Evolutionary conservation across 768 basidiomycete species (phyloP), one percentile per base, ranked within the genome.

Genomic region (Saitozyma sp.): DNA sequence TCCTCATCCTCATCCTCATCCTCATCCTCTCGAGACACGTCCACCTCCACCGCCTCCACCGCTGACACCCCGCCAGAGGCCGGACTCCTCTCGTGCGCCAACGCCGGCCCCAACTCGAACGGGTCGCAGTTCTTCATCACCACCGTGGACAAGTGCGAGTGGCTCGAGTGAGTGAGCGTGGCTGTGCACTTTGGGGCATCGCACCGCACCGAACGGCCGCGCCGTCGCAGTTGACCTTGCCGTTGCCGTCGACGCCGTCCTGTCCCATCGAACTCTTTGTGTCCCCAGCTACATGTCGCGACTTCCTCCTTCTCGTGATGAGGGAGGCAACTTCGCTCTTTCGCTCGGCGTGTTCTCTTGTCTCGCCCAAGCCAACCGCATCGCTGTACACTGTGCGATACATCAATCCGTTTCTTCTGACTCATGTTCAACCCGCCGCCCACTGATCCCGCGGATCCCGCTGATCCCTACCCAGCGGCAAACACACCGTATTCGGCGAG

Each of bases 401-500:
- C 29, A 29, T 5, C 29, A 29, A 29, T 29, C 29, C 29, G 29
- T 29, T 29, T 29, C 29, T 29, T 29, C 29, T 29, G 29, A 29
- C 42, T 29, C n/a, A 17, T 17, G 13, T 3, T 14, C 39, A 41
- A 9, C 17, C 9, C 41, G 10, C 6, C 38, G 6, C n/a, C 6
- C 29, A 41, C 16, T 1, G 45, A 55, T 11, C 16, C 6, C 29
- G 52, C 16, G 9, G 45, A 55, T 11, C 16, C 6, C 9, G 51
- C 56, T 61, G 61, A 56, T 29, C 29, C 49, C 9, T 19, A 50
- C 8, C 1, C 49, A 74, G 72, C 74, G 84, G 84, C 60, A 84
- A 82, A 59, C 77, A 81, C 66, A 77, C 88, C 72, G 88, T 89
- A 20, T 89, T 90, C 70, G 89, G 88, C 59, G 86, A 87, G 76